Conservation (phyloP, 2,329 filamentous ascomycete genomes). For the Sarocladium oryzae region DNA sequence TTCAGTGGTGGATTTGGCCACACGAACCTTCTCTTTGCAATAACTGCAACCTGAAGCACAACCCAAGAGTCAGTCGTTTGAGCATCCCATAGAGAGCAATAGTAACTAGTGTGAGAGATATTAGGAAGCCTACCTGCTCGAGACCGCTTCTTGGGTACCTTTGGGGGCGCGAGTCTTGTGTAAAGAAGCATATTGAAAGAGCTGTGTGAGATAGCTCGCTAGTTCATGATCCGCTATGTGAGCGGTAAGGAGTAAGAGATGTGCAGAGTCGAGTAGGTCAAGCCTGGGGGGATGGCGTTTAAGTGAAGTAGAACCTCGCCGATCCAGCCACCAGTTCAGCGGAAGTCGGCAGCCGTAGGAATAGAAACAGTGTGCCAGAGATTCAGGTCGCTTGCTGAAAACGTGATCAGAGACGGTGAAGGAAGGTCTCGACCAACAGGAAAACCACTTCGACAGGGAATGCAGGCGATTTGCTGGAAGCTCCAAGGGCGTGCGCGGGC, state of each 20-base stretch:
- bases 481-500: not conserved
- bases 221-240: slow-evolving; percentile 7
- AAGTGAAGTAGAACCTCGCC: not conserved
- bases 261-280: not conserved
- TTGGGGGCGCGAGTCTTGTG: slow-evolving; percentile 50
- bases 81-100: no score
- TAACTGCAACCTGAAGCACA: slow-evolving; percentile 13
- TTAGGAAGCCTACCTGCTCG: slow-evolving; percentile 41
- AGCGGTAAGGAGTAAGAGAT: slow-evolving; percentile 14
- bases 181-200: slow-evolving; percentile 46
- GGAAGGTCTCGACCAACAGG: not conserved
- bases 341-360: not conserved
- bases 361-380: not conserved
- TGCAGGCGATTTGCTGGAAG: not conserved
- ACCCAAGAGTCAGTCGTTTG: slow-evolving; percentile 6
- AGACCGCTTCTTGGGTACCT: slow-evolving; percentile 53
- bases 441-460: not conserved
- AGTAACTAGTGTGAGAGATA: no score
- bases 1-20: not conserved
- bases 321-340: not conserved
- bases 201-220: slow-evolving; percentile 18
- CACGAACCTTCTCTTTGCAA: slow-evolving; percentile 4
- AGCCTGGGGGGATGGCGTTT: slow-evolving; percentile 6
- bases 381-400: not conserved
- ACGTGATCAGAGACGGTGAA: not conserved